A percentile compares a stretch with the other conserved stretches of the same genome.
Conservation (phyloP, 192 early-diverging fungal species). For the Coemansia sp. region DNA sequence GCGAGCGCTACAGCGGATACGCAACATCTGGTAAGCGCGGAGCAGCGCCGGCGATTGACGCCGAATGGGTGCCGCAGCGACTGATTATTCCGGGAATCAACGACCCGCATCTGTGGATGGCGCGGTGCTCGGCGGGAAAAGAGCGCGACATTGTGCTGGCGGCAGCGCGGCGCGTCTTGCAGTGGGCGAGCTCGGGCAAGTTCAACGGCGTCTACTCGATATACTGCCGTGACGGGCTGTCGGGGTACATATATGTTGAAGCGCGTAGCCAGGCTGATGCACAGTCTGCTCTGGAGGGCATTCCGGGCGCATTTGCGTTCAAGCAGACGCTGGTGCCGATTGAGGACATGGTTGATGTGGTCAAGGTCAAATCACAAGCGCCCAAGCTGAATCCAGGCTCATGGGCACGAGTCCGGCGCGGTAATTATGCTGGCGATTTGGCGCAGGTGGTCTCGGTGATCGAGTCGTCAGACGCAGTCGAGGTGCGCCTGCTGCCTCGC, state of each 20-base stretch:
- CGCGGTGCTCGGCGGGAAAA: constrained; percentile 79
- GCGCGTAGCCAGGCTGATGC: constrained; percentile 77
- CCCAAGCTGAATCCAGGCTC: constrained; percentile 58
- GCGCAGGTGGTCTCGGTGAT: constrained; percentile 73
- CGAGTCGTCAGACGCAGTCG: constrained; percentile 65
- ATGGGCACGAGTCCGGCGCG: constrained; percentile 90
- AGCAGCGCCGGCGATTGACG: constrained; percentile 55
- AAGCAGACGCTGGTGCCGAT: constrained; percentile 82
- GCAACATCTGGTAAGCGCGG: constrained; percentile 47
- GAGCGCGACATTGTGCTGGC: constrained; percentile 85
- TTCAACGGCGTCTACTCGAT: constrained; percentile 75
- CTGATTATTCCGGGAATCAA: constrained; percentile 80
- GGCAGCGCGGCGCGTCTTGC: constrained; percentile 74
- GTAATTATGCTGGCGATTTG: constrained; percentile 92
- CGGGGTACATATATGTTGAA: constrained; percentile 94
- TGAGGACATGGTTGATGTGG: constrained; percentile 86
- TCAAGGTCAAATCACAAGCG: constrained; percentile 70
- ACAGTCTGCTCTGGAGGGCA: constrained; percentile 69
- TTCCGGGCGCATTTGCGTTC: constrained; percentile 71
- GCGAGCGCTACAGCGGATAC: constrained; percentile 71
- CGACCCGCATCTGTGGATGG: constrained; percentile 91
- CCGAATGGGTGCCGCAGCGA: constrained; percentile 65
- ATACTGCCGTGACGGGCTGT: constrained; percentile 79
- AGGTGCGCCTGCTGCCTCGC: constrained; percentile 74
- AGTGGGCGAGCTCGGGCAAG: constrained; percentile 60